These are phyloP conservation scores for Lasiodiplodia gonubiensis DNA, from an alignment of 2,329 filamentous ascomycete genomes.

Conservation along the genomic window DNA sequence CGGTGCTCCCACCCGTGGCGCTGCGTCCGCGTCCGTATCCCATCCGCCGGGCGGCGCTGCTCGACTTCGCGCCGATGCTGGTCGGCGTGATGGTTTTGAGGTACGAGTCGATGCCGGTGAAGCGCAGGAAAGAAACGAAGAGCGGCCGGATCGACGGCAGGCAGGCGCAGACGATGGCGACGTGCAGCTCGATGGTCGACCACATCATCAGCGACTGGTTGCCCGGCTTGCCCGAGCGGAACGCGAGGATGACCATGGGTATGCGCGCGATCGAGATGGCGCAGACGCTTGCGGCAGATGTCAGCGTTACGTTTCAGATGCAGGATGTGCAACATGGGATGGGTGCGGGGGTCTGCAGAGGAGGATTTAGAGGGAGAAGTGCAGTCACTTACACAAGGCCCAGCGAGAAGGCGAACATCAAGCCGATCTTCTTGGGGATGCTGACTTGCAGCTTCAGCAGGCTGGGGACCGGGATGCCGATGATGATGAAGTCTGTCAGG, in stretches of 20 bases:
- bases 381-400: slow-evolving; percentile 4
- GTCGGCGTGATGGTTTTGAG: background rate
- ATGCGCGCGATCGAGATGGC: slow-evolving; percentile 39
- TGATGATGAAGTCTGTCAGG: slow-evolving; percentile 35
- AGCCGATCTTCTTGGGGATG: background rate
- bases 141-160: slow-evolving; percentile 44
- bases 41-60: background rate
- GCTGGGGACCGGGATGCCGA: slow-evolving; percentile 36
- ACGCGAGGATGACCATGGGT: slow-evolving; percentile 30
- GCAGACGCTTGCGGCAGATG: slow-evolving; percentile 31
- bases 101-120: slow-evolving; percentile 45
- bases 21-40: background rate
- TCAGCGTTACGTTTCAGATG: background rate
- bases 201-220: slow-evolving; percentile 30
- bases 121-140: slow-evolving; percentile 32
- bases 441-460: slow-evolving; percentile 28
- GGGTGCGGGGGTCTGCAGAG: background rate
- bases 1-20: background rate
- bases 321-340: background rate
- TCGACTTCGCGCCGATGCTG: background rate
- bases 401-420: slow-evolving; percentile 13
- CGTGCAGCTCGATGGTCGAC: slow-evolving; percentile 41
- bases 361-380: too few species aligned
- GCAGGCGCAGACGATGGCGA: slow-evolving; percentile 43
- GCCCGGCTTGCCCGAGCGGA: slow-evolving; percentile 4